Percentiles rank a stretch among this genome's conserved stretches.
phyloP scores from a whole-genome alignment of 768 basidiomycete genomes.

The Gymnopilus dilepis region DNA sequence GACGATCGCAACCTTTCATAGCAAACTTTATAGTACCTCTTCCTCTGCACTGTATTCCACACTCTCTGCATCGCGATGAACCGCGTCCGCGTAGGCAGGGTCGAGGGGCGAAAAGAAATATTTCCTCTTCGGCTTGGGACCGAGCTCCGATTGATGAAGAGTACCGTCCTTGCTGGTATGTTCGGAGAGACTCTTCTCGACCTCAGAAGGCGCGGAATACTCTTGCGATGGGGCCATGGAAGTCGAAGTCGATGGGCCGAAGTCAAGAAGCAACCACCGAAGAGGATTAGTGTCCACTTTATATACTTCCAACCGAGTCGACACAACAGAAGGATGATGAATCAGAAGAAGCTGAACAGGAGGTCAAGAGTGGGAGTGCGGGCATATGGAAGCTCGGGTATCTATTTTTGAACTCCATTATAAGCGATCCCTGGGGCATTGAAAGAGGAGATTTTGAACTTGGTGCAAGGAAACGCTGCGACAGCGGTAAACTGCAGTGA shows the following conservation, averaged over 20 bases:
- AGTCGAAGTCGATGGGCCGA: neutral
- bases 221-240: conserved; percentile 14
- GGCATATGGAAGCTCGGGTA: conserved; percentile 6
- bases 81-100: conserved; percentile 49
- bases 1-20: neutral
- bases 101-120: conserved; percentile 57
- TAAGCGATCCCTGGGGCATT: neutral
- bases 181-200: conserved; percentile 19
- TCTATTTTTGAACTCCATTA: conserved; percentile 6
- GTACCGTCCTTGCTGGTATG: conserved; percentile 40
- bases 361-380: neutral
- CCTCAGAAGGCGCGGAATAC: conserved; percentile 12
- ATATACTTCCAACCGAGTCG: conserved; percentile 8
- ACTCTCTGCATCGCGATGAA: conserved; percentile 52
- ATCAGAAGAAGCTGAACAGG: conserved; percentile 1
- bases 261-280: neutral
- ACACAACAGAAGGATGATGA: neutral
- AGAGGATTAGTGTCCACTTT: conserved; percentile 3
- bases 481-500: neutral
- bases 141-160: conserved; percentile 45
- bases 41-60: conserved; percentile 56
- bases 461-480: neutral
- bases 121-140: conserved; percentile 44
- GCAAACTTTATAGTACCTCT: conserved; percentile 41
- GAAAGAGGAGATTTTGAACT: neutral